Evolutionary conservation across 805 yeast species (phyloP).

Genomic region (Scheffersomyces ergatensis): DNA sequence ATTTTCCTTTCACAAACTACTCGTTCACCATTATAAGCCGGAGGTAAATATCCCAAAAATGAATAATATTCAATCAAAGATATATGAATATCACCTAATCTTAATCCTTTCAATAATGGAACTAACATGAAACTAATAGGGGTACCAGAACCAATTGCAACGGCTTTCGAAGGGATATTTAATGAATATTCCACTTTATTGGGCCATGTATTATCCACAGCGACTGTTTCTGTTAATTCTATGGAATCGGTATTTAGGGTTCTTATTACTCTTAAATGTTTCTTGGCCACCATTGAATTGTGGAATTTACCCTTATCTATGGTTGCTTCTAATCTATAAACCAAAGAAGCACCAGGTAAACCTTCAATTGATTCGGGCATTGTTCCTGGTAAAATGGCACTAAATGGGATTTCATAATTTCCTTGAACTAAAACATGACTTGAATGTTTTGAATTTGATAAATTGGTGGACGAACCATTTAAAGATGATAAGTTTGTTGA

Average conservation of each 20-base stretch:
- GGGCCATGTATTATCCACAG: conserved; percentile 96
- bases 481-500: conserved; percentile 12
- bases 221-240: conserved; percentile 86
- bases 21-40: conserved; percentile 62
- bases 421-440: conserved; percentile 59
- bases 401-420: conserved; percentile 88
- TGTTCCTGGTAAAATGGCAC: conserved; percentile 78
- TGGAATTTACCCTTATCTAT: conserved; percentile 82
- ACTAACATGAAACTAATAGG: conserved; percentile 69
- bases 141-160: conserved; percentile 81
- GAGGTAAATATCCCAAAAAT: conserved; percentile 57
- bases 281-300: conserved; percentile 60
- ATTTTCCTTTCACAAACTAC: conserved; percentile 48
- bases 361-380: conserved; percentile 90
- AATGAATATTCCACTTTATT: conserved; percentile 86
- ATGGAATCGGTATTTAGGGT: conserved; percentile 85
- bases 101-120: conserved; percentile 79
- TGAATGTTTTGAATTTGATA: conserved; percentile 15
- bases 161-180: conserved; percentile 81
- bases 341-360: conserved; percentile 70
- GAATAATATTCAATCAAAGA: conserved; percentile 66
- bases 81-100: conserved; percentile 70
- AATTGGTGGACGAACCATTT: conserved; percentile 9
- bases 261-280: conserved; percentile 76
- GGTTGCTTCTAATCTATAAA: conserved; percentile 72